Evolutionary conservation across 2,329 filamentous ascomycete species (phyloP).

Genomic region (Albophoma yamanashiensis): DNA sequence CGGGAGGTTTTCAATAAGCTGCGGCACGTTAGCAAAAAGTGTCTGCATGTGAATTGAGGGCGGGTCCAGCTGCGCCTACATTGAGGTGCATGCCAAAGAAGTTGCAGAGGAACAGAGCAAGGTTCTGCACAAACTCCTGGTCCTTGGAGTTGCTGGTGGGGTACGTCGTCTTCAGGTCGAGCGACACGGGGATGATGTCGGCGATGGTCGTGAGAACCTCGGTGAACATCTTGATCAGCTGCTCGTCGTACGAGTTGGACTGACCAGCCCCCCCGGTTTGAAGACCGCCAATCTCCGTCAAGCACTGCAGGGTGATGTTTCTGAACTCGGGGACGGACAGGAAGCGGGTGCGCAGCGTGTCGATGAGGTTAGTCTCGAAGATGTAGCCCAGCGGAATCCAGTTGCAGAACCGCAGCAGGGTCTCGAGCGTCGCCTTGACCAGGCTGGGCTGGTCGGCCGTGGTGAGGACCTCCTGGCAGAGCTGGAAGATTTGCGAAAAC

Average conservation of each 20-base stretch:
- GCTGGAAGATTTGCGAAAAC: constrained; percentile 95
- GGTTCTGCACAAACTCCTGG: constrained; percentile 95
- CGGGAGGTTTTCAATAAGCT: constrained; percentile 91
- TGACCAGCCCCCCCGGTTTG: constrained; percentile 66
- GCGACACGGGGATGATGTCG: constrained; percentile 79
- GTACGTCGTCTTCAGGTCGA: constrained; percentile 88
- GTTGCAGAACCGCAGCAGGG: constrained; percentile 90
- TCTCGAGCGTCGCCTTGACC: constrained; percentile 94
- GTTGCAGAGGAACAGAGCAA: constrained; percentile 91
- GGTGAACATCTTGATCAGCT: constrained; percentile 96
- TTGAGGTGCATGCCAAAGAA: constrained; percentile 92
- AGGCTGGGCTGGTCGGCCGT: constrained; percentile 81
- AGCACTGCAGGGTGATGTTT: constrained; percentile 89
- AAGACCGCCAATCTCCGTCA: constrained; percentile 93
- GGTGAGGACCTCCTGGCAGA: constrained; percentile 90
- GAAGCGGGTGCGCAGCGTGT: constrained; percentile 86
- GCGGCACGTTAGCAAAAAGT: constrained; percentile 8
- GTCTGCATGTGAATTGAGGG: neutral
- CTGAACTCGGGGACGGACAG: constrained; percentile 90
- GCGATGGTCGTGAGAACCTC: constrained; percentile 89
- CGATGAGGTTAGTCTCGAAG: constrained; percentile 94
- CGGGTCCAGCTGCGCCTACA: constrained; percentile 32
- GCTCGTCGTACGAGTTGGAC: constrained; percentile 76
- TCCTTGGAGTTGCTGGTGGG: constrained; percentile 83
- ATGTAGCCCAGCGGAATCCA: constrained; percentile 99